These are phyloP conservation scores for Trichoderma afroharzianum DNA, from an alignment of 2,329 filamentous ascomycete genomes.

Conservation along the genomic window DNA sequence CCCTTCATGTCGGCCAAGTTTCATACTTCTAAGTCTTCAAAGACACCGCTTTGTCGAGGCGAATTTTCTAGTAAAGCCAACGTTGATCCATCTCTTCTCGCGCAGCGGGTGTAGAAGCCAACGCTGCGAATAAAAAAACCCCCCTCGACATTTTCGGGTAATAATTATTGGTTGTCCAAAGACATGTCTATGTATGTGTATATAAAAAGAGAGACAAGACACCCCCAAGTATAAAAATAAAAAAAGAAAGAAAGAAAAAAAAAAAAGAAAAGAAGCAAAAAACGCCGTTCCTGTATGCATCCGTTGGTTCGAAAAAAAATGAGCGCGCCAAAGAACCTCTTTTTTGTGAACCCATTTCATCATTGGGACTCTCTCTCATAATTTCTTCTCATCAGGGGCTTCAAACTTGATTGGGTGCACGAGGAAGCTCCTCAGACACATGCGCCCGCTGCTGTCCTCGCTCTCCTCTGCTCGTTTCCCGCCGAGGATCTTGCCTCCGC, in stretches of 20 bases:
- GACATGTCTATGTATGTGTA: not conserved
- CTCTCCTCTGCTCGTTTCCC: conserved; percentile 50
- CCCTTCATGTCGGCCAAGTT: not conserved
- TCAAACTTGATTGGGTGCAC: conserved; percentile 77
- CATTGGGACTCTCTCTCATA: not conserved
- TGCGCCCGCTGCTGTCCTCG: conserved; percentile 52
- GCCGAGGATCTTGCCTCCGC: conserved; percentile 45
- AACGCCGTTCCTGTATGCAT: conserved; percentile 12
- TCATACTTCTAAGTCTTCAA: not conserved
- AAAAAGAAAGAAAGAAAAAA: no score
- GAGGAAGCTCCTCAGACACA: conserved; percentile 77
- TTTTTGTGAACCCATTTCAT: not conserved
- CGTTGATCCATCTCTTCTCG: not conserved
- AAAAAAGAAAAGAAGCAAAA: not conserved
- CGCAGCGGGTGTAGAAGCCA: not conserved
- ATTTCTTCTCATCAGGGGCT: conserved; percentile 42
- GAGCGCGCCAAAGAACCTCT: not conserved
- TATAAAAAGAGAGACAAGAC: not conserved
- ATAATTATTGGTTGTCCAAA: not conserved
- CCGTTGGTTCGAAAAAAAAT: not conserved
- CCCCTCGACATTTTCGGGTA: not conserved
- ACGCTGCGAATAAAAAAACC: not conserved
- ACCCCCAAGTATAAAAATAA: not conserved
- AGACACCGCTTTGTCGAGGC: not conserved
- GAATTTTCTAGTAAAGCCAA: not conserved